These are phyloP conservation scores for Mucor circinelloides DNA, from an alignment of 371 early-diverging fungal genomes.

Conservation along the genomic window DNA sequence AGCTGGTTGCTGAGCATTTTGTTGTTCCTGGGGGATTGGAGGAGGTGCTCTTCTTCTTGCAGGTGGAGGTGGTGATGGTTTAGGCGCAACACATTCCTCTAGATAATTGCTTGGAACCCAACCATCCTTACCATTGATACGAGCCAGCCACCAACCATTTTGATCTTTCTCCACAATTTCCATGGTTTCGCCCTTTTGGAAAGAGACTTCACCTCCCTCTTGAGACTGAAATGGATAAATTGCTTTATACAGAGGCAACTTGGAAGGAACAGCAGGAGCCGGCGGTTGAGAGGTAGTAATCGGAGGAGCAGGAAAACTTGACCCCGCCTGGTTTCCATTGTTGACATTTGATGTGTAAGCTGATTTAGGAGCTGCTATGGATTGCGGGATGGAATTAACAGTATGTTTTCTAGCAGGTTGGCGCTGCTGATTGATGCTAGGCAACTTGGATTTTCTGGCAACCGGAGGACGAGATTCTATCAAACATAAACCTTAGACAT, in stretches of 20 bases:
- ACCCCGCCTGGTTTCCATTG: not conserved
- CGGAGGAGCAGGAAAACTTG: slow-evolving; percentile 5
- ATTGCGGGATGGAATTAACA: slow-evolving; percentile 8
- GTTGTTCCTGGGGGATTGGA: not conserved
- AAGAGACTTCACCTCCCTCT: slow-evolving; percentile 68
- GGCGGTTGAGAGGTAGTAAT: slow-evolving; percentile 49
- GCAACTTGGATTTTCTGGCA: slow-evolving; percentile 54
- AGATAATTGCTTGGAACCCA: slow-evolving; percentile 89
- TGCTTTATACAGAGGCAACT: slow-evolving; percentile 69
- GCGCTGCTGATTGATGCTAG: slow-evolving; percentile 14
- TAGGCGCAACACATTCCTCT: slow-evolving; percentile 53
- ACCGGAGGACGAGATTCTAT: slow-evolving; percentile 61
- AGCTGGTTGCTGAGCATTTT: not conserved
- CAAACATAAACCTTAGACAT: not conserved
- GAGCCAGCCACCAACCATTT: slow-evolving; percentile 88
- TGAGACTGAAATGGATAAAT: slow-evolving; percentile 73
- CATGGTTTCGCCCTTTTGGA: slow-evolving; percentile 68
- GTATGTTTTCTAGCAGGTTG: slow-evolving; percentile 54
- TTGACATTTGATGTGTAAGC: not conserved
- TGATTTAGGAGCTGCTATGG: slow-evolving; percentile 11
- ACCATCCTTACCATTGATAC: slow-evolving; percentile 71
- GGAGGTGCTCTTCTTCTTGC: slow-evolving; percentile 38
- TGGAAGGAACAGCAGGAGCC: slow-evolving; percentile 54
- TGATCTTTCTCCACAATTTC: slow-evolving; percentile 80
- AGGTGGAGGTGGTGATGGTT: slow-evolving; percentile 48